phyloP scores from a whole-genome alignment of 306 rosid genomes.

The Elaeagnus macrophylla region DNA sequence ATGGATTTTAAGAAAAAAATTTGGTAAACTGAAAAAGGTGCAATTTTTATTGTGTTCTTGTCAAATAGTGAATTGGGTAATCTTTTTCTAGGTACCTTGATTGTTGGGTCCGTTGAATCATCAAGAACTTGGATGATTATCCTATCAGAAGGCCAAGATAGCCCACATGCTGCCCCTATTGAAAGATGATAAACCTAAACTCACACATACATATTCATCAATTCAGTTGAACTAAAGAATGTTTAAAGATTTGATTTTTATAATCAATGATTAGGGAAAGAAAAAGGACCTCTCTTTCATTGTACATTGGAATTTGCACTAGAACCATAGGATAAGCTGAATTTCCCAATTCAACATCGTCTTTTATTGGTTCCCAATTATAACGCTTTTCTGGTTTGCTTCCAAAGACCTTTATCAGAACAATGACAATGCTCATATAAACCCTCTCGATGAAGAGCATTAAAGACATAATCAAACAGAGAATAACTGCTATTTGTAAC shows the following conservation, averaged over 20 bases:
- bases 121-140: constrained; percentile 77
- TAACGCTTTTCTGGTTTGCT: constrained; percentile 63
- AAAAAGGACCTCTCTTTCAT: constrained; percentile 71
- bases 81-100: constrained; percentile 40
- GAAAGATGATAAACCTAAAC: constrained; percentile 77
- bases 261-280: not conserved
- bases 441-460: constrained; percentile 65
- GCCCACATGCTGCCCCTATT: constrained; percentile 80
- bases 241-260: not conserved
- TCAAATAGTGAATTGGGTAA: not conserved
- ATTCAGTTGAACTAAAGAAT: not conserved
- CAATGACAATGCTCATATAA: constrained; percentile 60
- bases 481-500: constrained; percentile 34
- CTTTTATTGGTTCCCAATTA: constrained; percentile 70
- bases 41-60: not conserved
- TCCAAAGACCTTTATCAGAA: constrained; percentile 44
- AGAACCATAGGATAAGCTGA: constrained; percentile 62
- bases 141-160: constrained; percentile 86
- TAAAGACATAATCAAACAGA: constrained; percentile 60
- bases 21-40: not conserved
- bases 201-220: not conserved
- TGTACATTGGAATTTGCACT: constrained; percentile 86
- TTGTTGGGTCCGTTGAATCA: constrained; percentile 69
- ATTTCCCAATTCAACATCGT: constrained; percentile 70
- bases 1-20: not conserved